Evolutionary conservation across 2,329 filamentous ascomycete species (phyloP), one percentile per base, ranked within the genome.

Genomic region (Cercospora sp.): DNA sequence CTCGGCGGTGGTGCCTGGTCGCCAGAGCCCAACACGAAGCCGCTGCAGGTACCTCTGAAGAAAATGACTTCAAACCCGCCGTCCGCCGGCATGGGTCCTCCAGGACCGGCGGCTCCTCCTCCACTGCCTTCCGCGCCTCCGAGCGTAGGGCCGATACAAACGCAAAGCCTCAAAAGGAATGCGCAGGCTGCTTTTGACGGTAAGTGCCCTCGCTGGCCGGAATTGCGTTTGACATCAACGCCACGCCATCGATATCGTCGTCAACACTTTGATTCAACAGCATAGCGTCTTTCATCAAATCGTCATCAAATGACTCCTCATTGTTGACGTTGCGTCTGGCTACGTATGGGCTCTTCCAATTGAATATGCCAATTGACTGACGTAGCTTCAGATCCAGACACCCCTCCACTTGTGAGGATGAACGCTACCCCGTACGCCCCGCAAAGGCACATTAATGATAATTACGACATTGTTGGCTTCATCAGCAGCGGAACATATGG

Each of bases 401-500:
- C 75, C 30, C 75, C 77, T 60, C 71, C 76, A 12, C 69, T 77
- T 8, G 69, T 74, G 63, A 78, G 71, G 69, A 78, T 78, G 76
- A 77, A 75, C 63, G 71, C 65, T n/a, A 77, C 76, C 13, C 74
- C 77, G 21, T 89, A 89, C 75, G 85, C 84, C 61, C 87, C 83
- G 78, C 97, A 97, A 81, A 91, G 95, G 71, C 90, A 92, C 70
- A 93, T 98, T 67, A 90, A 91, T 69, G 94, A 98, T 80, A 91
- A 91, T 73, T 99, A 98, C 82, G 93, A 95, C 75, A 95, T 99
- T 75, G 90, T 99, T 66, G 95, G 95, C 53, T 99, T 99, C 84
- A 99, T 99, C 75, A 97, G 93, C 78, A 97, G 93, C 74, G 95
- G 95, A 58, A 99, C 95, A 16, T 99, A 99, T 87, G 95, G 95